Evolutionary conservation across 2,329 filamentous ascomycete species (phyloP).

Genomic region (Tolypocladium pustulatum): DNA sequence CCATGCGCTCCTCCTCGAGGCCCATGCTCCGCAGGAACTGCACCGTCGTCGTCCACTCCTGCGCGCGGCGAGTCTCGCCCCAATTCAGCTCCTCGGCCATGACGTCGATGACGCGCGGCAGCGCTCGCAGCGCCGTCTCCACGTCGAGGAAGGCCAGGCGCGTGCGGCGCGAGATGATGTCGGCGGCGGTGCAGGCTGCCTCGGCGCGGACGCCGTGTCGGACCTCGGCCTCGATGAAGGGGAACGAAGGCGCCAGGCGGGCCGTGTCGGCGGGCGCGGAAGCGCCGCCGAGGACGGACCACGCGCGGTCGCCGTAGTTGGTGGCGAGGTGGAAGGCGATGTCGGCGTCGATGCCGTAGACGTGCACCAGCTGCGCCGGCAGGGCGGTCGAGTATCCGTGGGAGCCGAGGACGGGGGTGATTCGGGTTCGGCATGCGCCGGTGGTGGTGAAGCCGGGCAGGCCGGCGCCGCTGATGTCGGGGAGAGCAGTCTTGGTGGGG

Average conservation of each 20-base stretch:
- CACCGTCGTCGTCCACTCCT: constrained; percentile 42
- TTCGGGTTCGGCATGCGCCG: constrained; percentile 65
- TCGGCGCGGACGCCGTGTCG: constrained; percentile 63
- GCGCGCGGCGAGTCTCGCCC: constrained; percentile 46
- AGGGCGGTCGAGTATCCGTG: constrained; percentile 49
- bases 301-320: constrained; percentile 48
- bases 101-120: constrained; percentile 60
- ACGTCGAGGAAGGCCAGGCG: constrained; percentile 69
- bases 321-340: constrained; percentile 30
- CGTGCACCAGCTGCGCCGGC: constrained; percentile 25
- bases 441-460: constrained; percentile 39
- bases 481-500: constrained; percentile 39
- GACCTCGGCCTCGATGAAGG: constrained; percentile 65
- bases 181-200: constrained; percentile 61
- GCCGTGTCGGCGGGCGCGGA: constrained; percentile 40
- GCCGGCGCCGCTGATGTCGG: constrained; percentile 57
- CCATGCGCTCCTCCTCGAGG: constrained; percentile 17
- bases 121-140: constrained; percentile 56
- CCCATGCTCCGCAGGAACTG: constrained; percentile 35
- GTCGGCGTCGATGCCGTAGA: constrained; percentile 21
- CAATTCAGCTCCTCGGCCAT: constrained; percentile 62
- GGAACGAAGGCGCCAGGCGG: constrained; percentile 55
- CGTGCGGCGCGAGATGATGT: constrained; percentile 60
- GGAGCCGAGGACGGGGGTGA: constrained; percentile 62
- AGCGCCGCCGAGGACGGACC: constrained; percentile 50